phyloP scores from a whole-genome alignment of 2,329 filamentous ascomycete species.

The Coniella lustricola region DNA sequence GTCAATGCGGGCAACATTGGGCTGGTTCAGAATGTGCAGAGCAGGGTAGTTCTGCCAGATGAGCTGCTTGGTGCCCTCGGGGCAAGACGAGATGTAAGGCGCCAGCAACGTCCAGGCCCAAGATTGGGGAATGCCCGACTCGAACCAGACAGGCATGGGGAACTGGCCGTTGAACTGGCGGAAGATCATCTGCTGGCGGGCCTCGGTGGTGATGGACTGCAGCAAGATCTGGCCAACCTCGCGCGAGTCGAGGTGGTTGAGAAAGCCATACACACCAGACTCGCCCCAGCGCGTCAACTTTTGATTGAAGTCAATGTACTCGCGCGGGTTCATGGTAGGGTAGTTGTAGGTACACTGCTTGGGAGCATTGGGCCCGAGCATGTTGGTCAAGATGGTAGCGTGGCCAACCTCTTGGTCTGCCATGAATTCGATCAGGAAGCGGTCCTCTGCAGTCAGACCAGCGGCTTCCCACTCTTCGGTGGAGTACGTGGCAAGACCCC shows the following conservation, averaged over 20 bases:
- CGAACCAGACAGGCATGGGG: slow-evolving; percentile 79
- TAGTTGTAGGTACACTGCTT: slow-evolving; percentile 77
- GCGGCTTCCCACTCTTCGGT: slow-evolving; percentile 61
- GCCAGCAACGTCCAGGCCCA: slow-evolving; percentile 80
- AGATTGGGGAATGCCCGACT: slow-evolving; percentile 70
- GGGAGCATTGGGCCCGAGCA: slow-evolving; percentile 64
- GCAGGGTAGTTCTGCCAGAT: slow-evolving; percentile 81
- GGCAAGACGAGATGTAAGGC: slow-evolving; percentile 74
- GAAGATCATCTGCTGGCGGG: slow-evolving; percentile 78
- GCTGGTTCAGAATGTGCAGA: slow-evolving; percentile 65
- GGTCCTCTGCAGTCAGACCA: slow-evolving; percentile 62
- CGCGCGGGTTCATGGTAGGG: slow-evolving; percentile 64
- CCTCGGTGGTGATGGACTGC: slow-evolving; percentile 71
- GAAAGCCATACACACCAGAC: slow-evolving; percentile 72
- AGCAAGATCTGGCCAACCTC: slow-evolving; percentile 66
- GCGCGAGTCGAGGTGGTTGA: slow-evolving; percentile 69
- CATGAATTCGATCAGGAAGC: slow-evolving; percentile 70
- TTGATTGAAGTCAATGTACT: slow-evolving; percentile 78
- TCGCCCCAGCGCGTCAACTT: slow-evolving; percentile 80
- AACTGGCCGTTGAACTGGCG: slow-evolving; percentile 74
- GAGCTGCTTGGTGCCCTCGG: slow-evolving; percentile 63
- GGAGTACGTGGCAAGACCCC: slow-evolving; percentile 63
- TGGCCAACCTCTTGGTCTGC: slow-evolving; percentile 70
- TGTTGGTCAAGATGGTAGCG: slow-evolving; percentile 68
- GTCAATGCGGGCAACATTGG: slow-evolving; percentile 63